Percentiles rank a stretch among this genome's conserved stretches.
Evolutionary conservation across 805 yeast genomes (phyloP).

Genomic region (Scheffersomyces ergatensis): DNA sequence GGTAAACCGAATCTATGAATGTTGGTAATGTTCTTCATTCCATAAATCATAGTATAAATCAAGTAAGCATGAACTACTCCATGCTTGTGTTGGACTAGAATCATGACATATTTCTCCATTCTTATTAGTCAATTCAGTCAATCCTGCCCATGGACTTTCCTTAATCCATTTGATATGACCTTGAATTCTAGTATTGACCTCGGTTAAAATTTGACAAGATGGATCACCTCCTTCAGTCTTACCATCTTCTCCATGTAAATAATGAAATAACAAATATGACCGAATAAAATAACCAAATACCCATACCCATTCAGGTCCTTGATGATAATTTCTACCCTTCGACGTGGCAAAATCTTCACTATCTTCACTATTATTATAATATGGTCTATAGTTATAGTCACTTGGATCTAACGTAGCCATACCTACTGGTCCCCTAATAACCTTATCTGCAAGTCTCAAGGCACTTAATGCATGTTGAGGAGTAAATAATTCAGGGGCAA

Average conservation of each 20-base stretch:
- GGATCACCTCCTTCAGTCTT: slow-evolving; percentile 28
- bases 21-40: slow-evolving; percentile 15
- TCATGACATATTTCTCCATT: slow-evolving; percentile 80
- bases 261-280: slow-evolving; percentile 62
- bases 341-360: slow-evolving; percentile 86
- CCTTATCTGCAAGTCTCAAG: slow-evolving; percentile 65
- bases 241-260: slow-evolving; percentile 32
- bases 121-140: slow-evolving; percentile 88
- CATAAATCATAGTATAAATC: slow-evolving; percentile 73
- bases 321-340: slow-evolving; percentile 95
- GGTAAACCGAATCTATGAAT: too few relatives aligned
- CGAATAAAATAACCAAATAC: slow-evolving; percentile 81
- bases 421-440: slow-evolving; percentile 85
- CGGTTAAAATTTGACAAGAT: slow-evolving; percentile 53
- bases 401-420: slow-evolving; percentile 90
- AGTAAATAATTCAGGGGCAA: slow-evolving; percentile 87
- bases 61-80: slow-evolving; percentile 86
- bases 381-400: slow-evolving; percentile 89
- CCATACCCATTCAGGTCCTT: slow-evolving; percentile 99
- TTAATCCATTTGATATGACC: slow-evolving; percentile 69
- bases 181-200: slow-evolving; percentile 50
- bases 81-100: slow-evolving; percentile 94
- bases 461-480: slow-evolving; percentile 61
- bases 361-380: slow-evolving; percentile 79
- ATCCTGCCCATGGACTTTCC: slow-evolving; percentile 88